Percentiles rank a stretch among this genome's conserved stretches.
phyloP scores from a whole-genome alignment of 768 basidiomycete species.

The Zangia roseola region DNA sequence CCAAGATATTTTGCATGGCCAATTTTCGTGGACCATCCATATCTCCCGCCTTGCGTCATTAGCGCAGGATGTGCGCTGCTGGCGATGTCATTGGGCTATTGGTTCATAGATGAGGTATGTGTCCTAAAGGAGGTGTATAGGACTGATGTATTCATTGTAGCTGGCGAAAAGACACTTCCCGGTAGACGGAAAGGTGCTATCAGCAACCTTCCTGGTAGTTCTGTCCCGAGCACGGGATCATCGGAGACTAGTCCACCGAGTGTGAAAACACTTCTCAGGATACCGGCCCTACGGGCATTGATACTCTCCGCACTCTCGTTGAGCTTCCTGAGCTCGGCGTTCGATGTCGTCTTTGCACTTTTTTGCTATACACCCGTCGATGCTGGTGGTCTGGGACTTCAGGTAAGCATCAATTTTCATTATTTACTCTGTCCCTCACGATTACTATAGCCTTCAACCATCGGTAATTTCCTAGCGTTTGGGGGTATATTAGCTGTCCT shows the following conservation, averaged over 20 bases:
- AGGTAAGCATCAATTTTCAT: slow-evolving; percentile 30
- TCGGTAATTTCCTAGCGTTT: slow-evolving; percentile 53
- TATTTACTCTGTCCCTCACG: neutral
- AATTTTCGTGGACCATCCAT: slow-evolving; percentile 6
- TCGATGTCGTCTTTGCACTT: slow-evolving; percentile 42
- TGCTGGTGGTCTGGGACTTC: slow-evolving; percentile 53
- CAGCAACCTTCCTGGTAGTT: neutral
- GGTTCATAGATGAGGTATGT: slow-evolving; percentile 8
- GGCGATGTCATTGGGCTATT: neutral
- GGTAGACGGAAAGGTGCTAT: neutral
- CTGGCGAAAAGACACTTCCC: slow-evolving; percentile 3
- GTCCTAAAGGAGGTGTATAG: neutral
- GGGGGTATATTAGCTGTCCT: slow-evolving; percentile 46
- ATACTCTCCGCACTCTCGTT: slow-evolving; percentile 48
- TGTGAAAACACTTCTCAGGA: slow-evolving; percentile 39
- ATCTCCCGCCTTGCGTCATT: slow-evolving; percentile 5
- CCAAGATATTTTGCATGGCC: slow-evolving; percentile 7
- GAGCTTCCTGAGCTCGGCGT: slow-evolving; percentile 51
- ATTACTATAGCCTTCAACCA: slow-evolving; percentile 44
- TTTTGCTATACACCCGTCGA: slow-evolving; percentile 49
- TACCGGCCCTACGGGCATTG: slow-evolving; percentile 49
- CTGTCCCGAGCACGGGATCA: neutral
- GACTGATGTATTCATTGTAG: neutral
- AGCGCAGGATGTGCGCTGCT: slow-evolving; percentile 1
- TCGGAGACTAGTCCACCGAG: slow-evolving; percentile 11